These are phyloP conservation scores for Acer negundo DNA, from an alignment of 345 rosid species.

Conservation along the genomic window DNA sequence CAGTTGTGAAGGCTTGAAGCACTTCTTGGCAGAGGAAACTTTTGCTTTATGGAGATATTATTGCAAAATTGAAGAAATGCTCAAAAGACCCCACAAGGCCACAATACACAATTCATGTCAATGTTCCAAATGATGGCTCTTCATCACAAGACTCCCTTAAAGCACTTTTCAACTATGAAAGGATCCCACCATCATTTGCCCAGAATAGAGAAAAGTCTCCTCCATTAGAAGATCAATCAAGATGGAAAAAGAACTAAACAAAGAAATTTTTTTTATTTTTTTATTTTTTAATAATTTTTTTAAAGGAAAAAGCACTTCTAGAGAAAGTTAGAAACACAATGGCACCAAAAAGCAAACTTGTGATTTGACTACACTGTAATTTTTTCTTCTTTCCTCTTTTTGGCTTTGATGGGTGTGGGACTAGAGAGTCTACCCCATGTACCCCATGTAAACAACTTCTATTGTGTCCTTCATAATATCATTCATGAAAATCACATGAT, in stretches of 20 bases:
- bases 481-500: constrained; percentile 9
- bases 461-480: background rate
- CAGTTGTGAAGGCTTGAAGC: background rate
- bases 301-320: background rate
- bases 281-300: too few relatives aligned
- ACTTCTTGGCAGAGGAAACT: background rate
- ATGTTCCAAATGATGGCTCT: constrained; percentile 26
- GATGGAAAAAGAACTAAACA: background rate
- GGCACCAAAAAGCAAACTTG: constrained; percentile 8
- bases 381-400: background rate
- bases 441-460: background rate
- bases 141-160: constrained; percentile 19
- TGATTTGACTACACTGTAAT: constrained; percentile 24
- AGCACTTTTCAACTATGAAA: constrained; percentile 19
- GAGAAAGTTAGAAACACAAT: background rate
- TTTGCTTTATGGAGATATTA: background rate
- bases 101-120: constrained; percentile 18
- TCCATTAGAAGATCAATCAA: background rate
- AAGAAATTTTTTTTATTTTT: too few relatives aligned
- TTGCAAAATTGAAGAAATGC: background rate
- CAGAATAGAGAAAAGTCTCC: background rate
- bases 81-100: constrained; percentile 23
- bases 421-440: constrained; percentile 10
- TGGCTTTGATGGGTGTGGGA: constrained; percentile 4
- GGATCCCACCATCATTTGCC: constrained; percentile 31